Base-by-base conservation (phyloP, 495 filamentous ascomycete species). In the Trichoderma erinaceum region DNA sequence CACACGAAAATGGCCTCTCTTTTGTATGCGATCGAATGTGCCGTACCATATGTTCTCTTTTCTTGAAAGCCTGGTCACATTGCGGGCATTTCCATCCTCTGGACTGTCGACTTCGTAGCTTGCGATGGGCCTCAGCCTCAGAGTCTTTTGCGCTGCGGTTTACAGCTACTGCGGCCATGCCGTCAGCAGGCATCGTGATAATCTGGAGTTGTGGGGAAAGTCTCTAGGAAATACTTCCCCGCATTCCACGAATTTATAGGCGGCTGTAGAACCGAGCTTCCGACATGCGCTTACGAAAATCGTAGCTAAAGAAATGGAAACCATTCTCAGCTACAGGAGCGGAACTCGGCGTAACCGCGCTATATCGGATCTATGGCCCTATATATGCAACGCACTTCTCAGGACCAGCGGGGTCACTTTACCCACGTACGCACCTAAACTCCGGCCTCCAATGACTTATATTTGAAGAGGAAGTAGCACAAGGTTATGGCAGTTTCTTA, bases 21-120 rank as follows among this genome's bases (percentile, higher is more conserved):
- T 81, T 80, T 16, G 84, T 85, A 65, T 87, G 85, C 41, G 82
- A 86, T 73, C 83, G 80, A 77, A 84, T 84, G 70, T 87, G 85
- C 13, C 84, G 74, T 73, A 84, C 82, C 4, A 86, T 73, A 58
- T 86, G 84, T 67, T 86, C 84, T 65, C 81, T 82, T 38, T 84
- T 71, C 74, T 83, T 84, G 71, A 86, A 86, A 0, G 80, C 77
- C 0, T 78, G 78, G 63, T 77, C 78, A 73, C 84, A 86, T 16
- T 82, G 75, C 43, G 79, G 77, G 77, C 83, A 86, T 44, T 44
- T 44, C 41, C 41, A 44, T 12, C 41, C 41, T 6, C 41, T 44
- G 41, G 11, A 2, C 7, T 44, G 41, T 16, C 41, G 41, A 44
- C 41, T 44, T 6, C 41, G 41, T 16, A 44, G 41, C 41, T 44